Conservation (phyloP, 306 rosid species). For the Dalbergia oliveri region DNA sequence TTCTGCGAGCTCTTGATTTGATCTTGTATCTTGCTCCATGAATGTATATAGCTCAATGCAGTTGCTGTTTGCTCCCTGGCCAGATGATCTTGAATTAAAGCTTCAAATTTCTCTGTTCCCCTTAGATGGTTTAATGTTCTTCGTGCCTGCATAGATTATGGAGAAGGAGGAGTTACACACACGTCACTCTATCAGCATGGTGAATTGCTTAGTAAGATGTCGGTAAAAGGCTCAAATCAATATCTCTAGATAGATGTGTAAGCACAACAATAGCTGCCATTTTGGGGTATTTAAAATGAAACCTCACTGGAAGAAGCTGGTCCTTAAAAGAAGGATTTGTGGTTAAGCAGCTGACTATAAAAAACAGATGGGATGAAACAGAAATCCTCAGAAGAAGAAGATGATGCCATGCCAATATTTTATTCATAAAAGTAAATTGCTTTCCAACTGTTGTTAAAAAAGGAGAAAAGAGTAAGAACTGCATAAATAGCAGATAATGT, state of each 20-base stretch:
- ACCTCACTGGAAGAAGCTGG: not conserved
- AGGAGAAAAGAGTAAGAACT: not conserved
- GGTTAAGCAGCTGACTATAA: not conserved
- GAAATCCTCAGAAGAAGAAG: not conserved
- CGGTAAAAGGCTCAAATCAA: slow-evolving; percentile 9
- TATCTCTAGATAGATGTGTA: not conserved
- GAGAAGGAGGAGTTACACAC: slow-evolving; percentile 11
- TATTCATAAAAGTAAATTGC: slow-evolving; percentile 16
- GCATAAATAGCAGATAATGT: slow-evolving; percentile 13
- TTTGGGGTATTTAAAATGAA: slow-evolving; percentile 8
- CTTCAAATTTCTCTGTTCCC: slow-evolving; percentile 57
- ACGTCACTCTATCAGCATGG: slow-evolving; percentile 14
- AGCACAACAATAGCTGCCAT: not conserved
- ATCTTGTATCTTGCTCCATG: slow-evolving; percentile 81
- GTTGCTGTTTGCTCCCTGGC: slow-evolving; percentile 64
- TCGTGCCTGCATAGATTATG: slow-evolving; percentile 59
- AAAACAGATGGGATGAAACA: not conserved
- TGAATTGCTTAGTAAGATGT: slow-evolving; percentile 20
- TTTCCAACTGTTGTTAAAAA: slow-evolving; percentile 9
- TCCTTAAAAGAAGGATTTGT: not conserved
- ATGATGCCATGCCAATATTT: too few species aligned
- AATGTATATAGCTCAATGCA: slow-evolving; percentile 69
- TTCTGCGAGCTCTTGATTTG: slow-evolving; percentile 72
- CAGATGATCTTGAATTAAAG: slow-evolving; percentile 61
- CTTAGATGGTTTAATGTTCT: slow-evolving; percentile 53